Evolutionary conservation across 2,329 filamentous ascomycete species (phyloP), one percentile per base, ranked within the genome.

Genomic region (Colletotrichum liaoningense): DNA sequence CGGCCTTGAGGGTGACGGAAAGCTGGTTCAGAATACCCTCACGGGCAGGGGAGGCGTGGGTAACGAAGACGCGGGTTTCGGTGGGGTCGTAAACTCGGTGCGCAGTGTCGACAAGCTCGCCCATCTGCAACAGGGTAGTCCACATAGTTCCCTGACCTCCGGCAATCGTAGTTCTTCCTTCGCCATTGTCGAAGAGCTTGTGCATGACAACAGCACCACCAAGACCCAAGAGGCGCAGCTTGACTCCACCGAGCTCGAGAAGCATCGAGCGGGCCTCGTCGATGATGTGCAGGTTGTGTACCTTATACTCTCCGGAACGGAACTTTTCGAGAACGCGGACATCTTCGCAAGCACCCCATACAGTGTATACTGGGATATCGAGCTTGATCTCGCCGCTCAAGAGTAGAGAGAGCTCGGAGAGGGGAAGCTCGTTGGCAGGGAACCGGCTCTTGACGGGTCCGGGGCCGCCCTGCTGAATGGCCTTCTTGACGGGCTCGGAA

Each of bases 101-200:
- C 22, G 97, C 97, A 4, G 97, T 99, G 82, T 99, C 97, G 67
- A 99, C 95, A 63, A 99, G 88, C 85, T 99, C 97, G 66, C 97
- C 97, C 93, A 99, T 99, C 85, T 99, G 97, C 76, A 99, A 85
- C 35, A 99, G 87, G 7, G 97, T 99, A 8, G 97, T 99, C 97
- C 97, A 99, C 97, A 99, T 99, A 58, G 97, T 99, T 75, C 97
- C 97, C 83, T 99, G 97, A 24, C 97, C 97, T 81, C 97, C 97
- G 26, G 97, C 97, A 83, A 99, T 99, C 2, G 97, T 99, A 63
- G 97, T 99, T 83, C 96, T 93, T 74, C 97, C 97, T 81, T 99
- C 97, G 67, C 97, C 97, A 78, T 99, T 99, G 83, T 99, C 97
- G 80, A 99, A 99, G 22, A 99, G 91, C 88, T 99, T 99, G 89